Base-by-base conservation (phyloP, 805 yeast species). In the Myxozyma mucilagina region DNA sequence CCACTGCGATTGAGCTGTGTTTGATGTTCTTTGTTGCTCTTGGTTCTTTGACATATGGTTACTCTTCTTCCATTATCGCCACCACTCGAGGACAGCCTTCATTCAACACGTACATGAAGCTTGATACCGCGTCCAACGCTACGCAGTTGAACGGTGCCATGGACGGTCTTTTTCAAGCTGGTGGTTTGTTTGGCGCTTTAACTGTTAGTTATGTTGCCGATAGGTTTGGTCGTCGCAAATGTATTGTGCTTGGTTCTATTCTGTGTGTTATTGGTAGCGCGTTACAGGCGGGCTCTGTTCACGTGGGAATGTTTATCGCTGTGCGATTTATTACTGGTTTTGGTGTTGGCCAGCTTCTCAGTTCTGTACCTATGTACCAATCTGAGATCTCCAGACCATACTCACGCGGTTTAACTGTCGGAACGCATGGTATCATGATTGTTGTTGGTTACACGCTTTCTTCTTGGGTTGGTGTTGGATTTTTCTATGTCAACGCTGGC, bases 281-380 rank as follows among this genome's bases (percentile, higher is more conserved):
- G 6, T 53, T 60, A 9, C 64, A 56, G 49, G 57, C 61, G 13
- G 64, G 61, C 10, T 45, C 64, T 3, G 57, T 51, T 18, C 50
- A 51, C 29, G 47, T 53, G 34, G 61, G 35, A 20, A 56, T 56
- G 61, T 45, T 56, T 20, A 47, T 56, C 35, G 64, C 55, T 14
- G 51, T 49, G 14, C 47, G 56, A 10, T 57, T 59, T 48, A 35
- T 60, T 24, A 53, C 61, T 24, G 87, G 87, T 70, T 68, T 84
- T 35, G 87, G 86, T 13, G 83, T 84, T 58, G 87, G 87, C 4
- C 77, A 82, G 60, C 73, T 84, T 53, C 80, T 85, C 43, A 82
- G 86, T 4, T 83, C 83, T 31, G 84, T 85, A 18, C 87, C 87
- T 4, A 79, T 85, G 57, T 84, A 83, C 71, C 87, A 84, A 69